phyloP scores from a whole-genome alignment of 2,329 filamentous ascomycete genomes.

The Aspergillus spinulosporus region DNA sequence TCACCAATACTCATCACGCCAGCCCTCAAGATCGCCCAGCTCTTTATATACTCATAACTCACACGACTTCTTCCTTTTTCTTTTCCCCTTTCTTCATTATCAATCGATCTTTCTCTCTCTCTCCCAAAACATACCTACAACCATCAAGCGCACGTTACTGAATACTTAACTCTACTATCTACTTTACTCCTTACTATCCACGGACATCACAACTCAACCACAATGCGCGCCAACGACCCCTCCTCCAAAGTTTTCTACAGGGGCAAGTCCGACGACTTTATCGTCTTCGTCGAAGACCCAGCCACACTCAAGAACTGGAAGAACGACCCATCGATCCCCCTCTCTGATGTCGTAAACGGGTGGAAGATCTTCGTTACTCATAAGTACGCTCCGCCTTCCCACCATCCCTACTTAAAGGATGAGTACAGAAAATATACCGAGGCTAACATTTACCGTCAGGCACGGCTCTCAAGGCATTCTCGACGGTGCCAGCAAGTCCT shows the following conservation, averaged over 20 bases:
- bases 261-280: slow-evolving; percentile 69
- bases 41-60: slow-evolving; percentile 7
- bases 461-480: slow-evolving; percentile 81
- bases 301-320: slow-evolving; percentile 77
- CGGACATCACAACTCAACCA: slow-evolving; percentile 9
- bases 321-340: slow-evolving; percentile 72
- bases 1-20: slow-evolving; percentile 18
- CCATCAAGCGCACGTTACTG: background rate
- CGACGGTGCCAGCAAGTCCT: slow-evolving; percentile 71
- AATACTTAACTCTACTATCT: background rate
- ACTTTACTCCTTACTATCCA: background rate
- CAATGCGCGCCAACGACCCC: slow-evolving; percentile 69
- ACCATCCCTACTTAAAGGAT: background rate
- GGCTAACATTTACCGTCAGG: slow-evolving; percentile 37
- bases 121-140: no score
- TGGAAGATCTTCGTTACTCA: slow-evolving; percentile 91
- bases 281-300: slow-evolving; percentile 53
- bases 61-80: slow-evolving; percentile 9
- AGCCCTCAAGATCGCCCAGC: background rate
- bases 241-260: slow-evolving; percentile 84
- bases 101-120: background rate
- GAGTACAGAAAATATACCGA: background rate
- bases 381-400: slow-evolving; percentile 56
- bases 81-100: background rate
- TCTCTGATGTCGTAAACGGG: slow-evolving; percentile 80